A percentile compares a stretch with the other conserved stretches of the same genome.
Evolutionary conservation across 495 filamentous ascomycete species (phyloP).

Genomic region (Immersiella caudata): DNA sequence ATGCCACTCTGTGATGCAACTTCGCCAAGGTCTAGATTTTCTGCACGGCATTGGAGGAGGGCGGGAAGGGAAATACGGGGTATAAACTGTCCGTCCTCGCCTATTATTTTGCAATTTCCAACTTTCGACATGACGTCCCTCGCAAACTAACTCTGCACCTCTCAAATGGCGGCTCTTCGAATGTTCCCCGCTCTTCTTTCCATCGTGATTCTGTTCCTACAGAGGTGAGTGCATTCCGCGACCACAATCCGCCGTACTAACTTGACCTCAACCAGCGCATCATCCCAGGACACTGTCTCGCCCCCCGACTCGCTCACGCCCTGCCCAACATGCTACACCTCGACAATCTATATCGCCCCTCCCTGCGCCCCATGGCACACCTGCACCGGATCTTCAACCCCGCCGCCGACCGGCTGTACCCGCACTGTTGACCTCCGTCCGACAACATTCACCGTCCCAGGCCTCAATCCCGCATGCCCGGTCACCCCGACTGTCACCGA

Average conservation of each 20-base stretch:
- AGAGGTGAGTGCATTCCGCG: not conserved
- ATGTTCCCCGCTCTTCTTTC: not conserved
- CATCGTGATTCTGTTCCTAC: not conserved
- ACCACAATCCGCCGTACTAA: not conserved
- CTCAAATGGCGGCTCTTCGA: not conserved
- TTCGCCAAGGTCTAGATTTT: not conserved
- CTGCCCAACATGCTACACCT: constrained; percentile 12
- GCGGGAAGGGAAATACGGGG: constrained; percentile 1
- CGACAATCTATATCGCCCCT: constrained; percentile 7
- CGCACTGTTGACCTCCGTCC: constrained; percentile 7
- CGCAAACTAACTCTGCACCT: not conserved
- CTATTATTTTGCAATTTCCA: not conserved
- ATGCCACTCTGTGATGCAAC: not conserved
- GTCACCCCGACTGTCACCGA: not conserved
- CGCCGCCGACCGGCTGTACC: constrained; percentile 1
- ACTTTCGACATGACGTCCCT: not conserved
- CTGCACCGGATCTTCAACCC: constrained; percentile 5
- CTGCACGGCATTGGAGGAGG: not conserved
- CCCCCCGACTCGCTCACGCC: not conserved
- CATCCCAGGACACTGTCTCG: not conserved
- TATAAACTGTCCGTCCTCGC: not conserved
- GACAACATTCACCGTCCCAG: constrained; percentile 8
- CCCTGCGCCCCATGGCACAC: not conserved
- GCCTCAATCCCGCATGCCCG: constrained; percentile 6
- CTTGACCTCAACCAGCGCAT: not conserved